Conservation (phyloP, 208 protist species). For the Leishmania turanica region DNA sequence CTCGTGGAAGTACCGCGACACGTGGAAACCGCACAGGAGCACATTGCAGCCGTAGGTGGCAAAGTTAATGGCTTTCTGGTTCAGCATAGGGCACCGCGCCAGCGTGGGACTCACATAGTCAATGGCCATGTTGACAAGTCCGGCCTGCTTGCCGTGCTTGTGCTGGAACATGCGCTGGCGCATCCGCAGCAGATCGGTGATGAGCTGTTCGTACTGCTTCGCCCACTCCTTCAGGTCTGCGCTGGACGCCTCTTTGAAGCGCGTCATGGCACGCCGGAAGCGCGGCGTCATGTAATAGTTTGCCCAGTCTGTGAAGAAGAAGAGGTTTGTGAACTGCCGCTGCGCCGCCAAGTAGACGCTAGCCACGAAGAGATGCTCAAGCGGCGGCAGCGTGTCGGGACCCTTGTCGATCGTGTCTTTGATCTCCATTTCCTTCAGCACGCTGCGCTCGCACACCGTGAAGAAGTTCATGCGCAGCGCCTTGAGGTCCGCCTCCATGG, state of each 20-base stretch:
- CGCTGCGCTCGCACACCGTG: constrained; percentile 74
- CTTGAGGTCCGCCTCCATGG: constrained; percentile 81
- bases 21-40: constrained; percentile 81
- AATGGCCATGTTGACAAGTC: constrained; percentile 65
- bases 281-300: constrained; percentile 77
- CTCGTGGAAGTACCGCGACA: constrained; percentile 91
- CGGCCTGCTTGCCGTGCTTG: constrained; percentile 71
- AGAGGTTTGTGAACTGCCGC: constrained; percentile 86
- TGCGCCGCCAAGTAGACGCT: constrained; percentile 81
- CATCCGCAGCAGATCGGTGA: constrained; percentile 80
- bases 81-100: constrained; percentile 82
- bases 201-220: constrained; percentile 88
- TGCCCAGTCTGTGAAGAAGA: constrained; percentile 79
- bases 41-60: constrained; percentile 78
- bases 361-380: constrained; percentile 82
- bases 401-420: constrained; percentile 85
- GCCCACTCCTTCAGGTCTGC: constrained; percentile 88
- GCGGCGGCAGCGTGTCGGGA: constrained; percentile 67
- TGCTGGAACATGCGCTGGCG: constrained; percentile 88
- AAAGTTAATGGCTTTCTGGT: constrained; percentile 91
- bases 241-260: constrained; percentile 86
- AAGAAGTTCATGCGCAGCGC: constrained; percentile 90
- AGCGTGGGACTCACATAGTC: constrained; percentile 78
- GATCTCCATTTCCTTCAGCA: constrained; percentile 91
- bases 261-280: constrained; percentile 70